A percentile compares a stretch with the other conserved stretches of the same genome.
phyloP scores from a whole-genome alignment of 257 asterid species.

The Salvia hispanica region DNA sequence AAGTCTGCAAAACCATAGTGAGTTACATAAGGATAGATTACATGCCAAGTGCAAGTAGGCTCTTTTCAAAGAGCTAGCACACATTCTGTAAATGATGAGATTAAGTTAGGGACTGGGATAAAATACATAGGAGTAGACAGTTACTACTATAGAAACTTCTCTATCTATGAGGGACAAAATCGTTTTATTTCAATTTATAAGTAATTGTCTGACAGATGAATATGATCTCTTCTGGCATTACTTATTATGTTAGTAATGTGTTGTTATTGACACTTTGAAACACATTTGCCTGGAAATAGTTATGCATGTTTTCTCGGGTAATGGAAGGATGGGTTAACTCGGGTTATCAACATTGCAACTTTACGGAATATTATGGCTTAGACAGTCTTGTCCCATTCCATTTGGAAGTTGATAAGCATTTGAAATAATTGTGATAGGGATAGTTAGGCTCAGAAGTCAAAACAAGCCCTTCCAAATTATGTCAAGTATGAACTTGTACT shows the following conservation, averaged over 20 bases:
- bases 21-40: no score
- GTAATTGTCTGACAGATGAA: background rate
- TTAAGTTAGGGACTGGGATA: slow-evolving; percentile 20
- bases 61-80: no score
- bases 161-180: background rate
- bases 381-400: slow-evolving; percentile 13
- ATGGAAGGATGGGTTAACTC: background rate
- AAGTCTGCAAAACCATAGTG: no score
- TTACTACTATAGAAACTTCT: background rate
- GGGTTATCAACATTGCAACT: background rate
- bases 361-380: slow-evolving; percentile 10
- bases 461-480: background rate
- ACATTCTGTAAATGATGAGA: background rate
- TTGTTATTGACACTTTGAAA: background rate
- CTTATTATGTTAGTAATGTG: background rate
- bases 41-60: no score
- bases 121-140: background rate
- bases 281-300: slow-evolving; percentile 1
- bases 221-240: slow-evolving; percentile 3
- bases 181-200: background rate
- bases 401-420: slow-evolving; percentile 7
- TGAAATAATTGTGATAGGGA: background rate
- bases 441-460: slow-evolving; percentile 4
- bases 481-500: slow-evolving; percentile 6
- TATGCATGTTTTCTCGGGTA: background rate